phyloP scores from a whole-genome alignment of 1,284 basidiomycete species.

The Irpex sp. region DNA sequence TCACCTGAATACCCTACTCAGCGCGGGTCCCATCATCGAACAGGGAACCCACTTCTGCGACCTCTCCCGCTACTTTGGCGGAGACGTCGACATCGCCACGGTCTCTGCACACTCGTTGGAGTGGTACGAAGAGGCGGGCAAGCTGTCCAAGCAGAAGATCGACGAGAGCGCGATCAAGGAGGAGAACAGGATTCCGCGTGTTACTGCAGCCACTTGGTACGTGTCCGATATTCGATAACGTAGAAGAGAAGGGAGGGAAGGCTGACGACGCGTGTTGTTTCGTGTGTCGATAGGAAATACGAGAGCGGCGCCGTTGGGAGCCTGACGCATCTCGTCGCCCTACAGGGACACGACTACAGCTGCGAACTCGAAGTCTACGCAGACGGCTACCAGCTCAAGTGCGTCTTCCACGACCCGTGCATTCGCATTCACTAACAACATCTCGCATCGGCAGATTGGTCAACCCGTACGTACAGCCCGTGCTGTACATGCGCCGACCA shows the following conservation, averaged over 20 bases:
- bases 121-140: slow-evolving; percentile 88
- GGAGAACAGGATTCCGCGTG: slow-evolving; percentile 79
- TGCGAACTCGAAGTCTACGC: slow-evolving; percentile 92
- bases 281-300: slow-evolving; percentile 72
- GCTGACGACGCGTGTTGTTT: slow-evolving; percentile 2
- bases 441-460: slow-evolving; percentile 49
- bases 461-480: slow-evolving; percentile 83
- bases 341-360: slow-evolving; percentile 89
- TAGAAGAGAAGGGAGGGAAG: too few relatives aligned
- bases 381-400: slow-evolving; percentile 85
- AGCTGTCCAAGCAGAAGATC: slow-evolving; percentile 77
- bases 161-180: slow-evolving; percentile 78
- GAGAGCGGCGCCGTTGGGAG: slow-evolving; percentile 88
- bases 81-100: slow-evolving; percentile 86
- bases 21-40: slow-evolving; percentile 90
- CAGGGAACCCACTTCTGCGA: slow-evolving; percentile 94
- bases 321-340: slow-evolving; percentile 83
- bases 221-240: too few relatives aligned
- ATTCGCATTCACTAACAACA: too few relatives aligned
- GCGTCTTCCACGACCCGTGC: slow-evolving; percentile 8
- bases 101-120: slow-evolving; percentile 88
- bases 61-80: slow-evolving; percentile 95
- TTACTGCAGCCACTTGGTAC: slow-evolving; percentile 76
- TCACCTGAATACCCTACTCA: slow-evolving; percentile 25
- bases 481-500: slow-evolving; percentile 81